Percentiles rank a stretch among this genome's conserved stretches.
Evolutionary conservation across 75 land plant species (phyloP).

Genomic region (Pinus tabuliformis): DNA sequence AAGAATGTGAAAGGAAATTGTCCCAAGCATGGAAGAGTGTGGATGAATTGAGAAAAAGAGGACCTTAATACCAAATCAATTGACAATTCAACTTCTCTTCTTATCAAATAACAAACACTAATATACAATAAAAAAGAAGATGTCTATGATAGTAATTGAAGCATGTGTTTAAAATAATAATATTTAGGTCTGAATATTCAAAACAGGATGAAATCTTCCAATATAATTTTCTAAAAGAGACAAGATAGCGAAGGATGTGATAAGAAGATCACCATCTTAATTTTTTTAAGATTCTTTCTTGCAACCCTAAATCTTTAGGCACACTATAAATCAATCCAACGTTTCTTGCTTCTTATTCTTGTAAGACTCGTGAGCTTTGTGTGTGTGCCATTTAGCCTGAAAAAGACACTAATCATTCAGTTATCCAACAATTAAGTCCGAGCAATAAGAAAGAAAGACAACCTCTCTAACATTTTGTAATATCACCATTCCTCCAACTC

Average conservation of each 20-base stretch:
- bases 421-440: neutral
- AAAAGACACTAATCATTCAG: neutral
- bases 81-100: neutral
- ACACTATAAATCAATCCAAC: slow-evolving; percentile 52
- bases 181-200: neutral
- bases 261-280: slow-evolving; percentile 54
- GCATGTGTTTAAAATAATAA: neutral
- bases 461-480: neutral
- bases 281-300: slow-evolving; percentile 76
- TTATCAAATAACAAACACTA: neutral
- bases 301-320: slow-evolving; percentile 70
- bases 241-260: neutral
- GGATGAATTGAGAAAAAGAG: neutral
- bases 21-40: neutral
- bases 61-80: neutral
- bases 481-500: neutral
- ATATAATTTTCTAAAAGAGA: neutral
- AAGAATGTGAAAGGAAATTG: neutral
- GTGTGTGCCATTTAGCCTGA: slow-evolving; percentile 76
- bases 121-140: neutral
- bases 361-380: slow-evolving; percentile 54
- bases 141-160: neutral
- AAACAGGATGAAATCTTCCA: neutral
- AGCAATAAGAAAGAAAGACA: neutral
- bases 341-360: slow-evolving; percentile 54